Conservation (phyloP, 371 early-diverging fungal species). For the Amoeboaphelidium protococcarum region DNA sequence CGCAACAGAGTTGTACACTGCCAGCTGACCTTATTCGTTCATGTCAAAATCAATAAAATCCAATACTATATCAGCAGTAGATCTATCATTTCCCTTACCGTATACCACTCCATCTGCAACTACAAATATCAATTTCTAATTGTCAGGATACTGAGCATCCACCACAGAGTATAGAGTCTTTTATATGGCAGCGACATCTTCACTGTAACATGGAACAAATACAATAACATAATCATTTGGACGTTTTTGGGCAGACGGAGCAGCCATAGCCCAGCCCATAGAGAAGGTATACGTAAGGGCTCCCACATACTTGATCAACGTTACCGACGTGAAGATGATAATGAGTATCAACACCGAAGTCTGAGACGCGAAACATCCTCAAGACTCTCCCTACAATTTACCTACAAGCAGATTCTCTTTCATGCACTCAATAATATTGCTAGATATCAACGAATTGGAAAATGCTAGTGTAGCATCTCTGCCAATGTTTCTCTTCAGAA, state of each 20-base stretch:
- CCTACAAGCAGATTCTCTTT: conserved; percentile 12
- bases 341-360: conserved; percentile 10
- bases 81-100: conserved; percentile 2
- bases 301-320: conserved; percentile 12
- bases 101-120: conserved; percentile 14
- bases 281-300: conserved; percentile 15
- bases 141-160: conserved; percentile 13
- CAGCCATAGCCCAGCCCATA: too few relatives aligned
- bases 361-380: conserved; percentile 14
- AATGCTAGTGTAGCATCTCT: conserved; percentile 1
- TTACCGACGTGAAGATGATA: conserved; percentile 12
- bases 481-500: neutral
- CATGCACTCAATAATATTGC: too few relatives aligned
- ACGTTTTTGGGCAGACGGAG: neutral
- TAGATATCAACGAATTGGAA: neutral
- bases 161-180: conserved; percentile 15
- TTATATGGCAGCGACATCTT: conserved; percentile 16
- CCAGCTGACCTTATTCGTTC: conserved; percentile 10
- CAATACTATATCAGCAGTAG: conserved; percentile 7
- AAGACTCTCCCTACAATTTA: conserved; percentile 8
- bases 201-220: conserved; percentile 19
- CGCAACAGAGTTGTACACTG: conserved; percentile 55
- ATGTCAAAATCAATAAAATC: conserved; percentile 14
- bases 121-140: conserved; percentile 16
- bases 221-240: neutral